A percentile compares a stretch with the other conserved stretches of the same genome.
Evolutionary conservation across 106 monocot species (phyloP).

Genomic region (Iris macrosiphon): DNA sequence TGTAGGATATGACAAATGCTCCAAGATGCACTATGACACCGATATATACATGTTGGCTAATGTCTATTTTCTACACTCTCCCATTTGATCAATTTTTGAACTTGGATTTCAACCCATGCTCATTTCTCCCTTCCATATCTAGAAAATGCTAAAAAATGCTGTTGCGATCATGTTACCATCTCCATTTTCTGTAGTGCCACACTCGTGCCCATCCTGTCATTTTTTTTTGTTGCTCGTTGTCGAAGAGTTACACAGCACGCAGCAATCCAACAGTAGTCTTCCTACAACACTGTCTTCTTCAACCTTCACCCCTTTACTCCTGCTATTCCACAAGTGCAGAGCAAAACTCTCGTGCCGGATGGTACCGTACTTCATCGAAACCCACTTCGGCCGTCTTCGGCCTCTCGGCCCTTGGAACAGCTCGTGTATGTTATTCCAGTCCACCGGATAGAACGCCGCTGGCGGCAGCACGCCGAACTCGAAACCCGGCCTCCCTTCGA

Average conservation of each 20-base stretch:
- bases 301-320: conserved; percentile 32
- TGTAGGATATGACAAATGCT: too few relatives aligned
- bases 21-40: too few relatives aligned
- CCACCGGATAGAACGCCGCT: conserved; percentile 64
- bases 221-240: too few relatives aligned
- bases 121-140: too few relatives aligned
- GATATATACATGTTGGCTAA: too few relatives aligned
- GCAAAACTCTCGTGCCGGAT: conserved; percentile 41
- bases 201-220: too few relatives aligned
- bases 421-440: conserved; percentile 39
- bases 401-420: conserved; percentile 36
- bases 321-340: conserved; percentile 67
- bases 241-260: conserved; percentile 55
- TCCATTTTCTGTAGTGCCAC: too few relatives aligned
- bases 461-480: conserved; percentile 45
- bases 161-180: too few relatives aligned
- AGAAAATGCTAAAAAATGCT: too few relatives aligned
- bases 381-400: conserved; percentile 21
- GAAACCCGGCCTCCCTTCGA: conserved; percentile 11
- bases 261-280: conserved; percentile 28
- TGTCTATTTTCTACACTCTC: too few relatives aligned
- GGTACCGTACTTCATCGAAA: conserved; percentile 26
- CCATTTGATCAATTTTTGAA: too few relatives aligned
- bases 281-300: conserved; percentile 45
- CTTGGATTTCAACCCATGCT: too few relatives aligned